A percentile compares a stretch with the other conserved stretches of the same genome.
Conservation (phyloP, 2,329 filamentous ascomycete species). For the Fusarium sp. region DNA sequence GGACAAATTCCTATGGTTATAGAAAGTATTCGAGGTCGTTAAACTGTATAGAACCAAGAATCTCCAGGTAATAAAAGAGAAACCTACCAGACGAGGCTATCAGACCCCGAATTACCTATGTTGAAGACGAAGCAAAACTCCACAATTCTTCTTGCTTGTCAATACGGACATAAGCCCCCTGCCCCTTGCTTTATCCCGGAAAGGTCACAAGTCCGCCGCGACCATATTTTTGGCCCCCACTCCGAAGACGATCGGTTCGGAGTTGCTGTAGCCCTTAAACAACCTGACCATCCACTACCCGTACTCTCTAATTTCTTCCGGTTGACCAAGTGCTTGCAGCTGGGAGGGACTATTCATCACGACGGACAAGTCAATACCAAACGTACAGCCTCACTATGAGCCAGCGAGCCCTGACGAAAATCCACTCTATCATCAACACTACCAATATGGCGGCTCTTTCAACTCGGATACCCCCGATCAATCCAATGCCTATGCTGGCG, state of each 20-base stretch:
- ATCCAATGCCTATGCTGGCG: background rate
- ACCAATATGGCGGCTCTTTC: background rate
- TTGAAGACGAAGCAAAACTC: background rate
- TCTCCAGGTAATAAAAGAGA: background rate
- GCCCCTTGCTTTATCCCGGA: background rate
- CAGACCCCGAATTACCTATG: no score
- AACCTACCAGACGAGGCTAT: background rate
- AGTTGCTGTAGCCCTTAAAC: background rate
- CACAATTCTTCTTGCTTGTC: background rate
- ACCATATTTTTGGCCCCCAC: background rate
- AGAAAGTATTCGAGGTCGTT: background rate
- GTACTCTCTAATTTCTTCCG: background rate
- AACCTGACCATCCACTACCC: background rate
- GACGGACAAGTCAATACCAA: slow-evolving; percentile 6
- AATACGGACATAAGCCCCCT: background rate
- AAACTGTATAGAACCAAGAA: background rate
- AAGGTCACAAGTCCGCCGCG: background rate
- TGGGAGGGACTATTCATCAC: background rate
- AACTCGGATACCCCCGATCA: background rate
- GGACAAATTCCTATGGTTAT: background rate
- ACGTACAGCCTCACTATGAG: slow-evolving; percentile 26
- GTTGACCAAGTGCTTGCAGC: no score
- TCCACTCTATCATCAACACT: background rate
- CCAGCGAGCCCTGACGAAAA: slow-evolving; percentile 27
- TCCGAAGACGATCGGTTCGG: background rate